Evolutionary conservation across 1,284 basidiomycete species (phyloP).

Genomic region (Trichosporon sp.): DNA sequence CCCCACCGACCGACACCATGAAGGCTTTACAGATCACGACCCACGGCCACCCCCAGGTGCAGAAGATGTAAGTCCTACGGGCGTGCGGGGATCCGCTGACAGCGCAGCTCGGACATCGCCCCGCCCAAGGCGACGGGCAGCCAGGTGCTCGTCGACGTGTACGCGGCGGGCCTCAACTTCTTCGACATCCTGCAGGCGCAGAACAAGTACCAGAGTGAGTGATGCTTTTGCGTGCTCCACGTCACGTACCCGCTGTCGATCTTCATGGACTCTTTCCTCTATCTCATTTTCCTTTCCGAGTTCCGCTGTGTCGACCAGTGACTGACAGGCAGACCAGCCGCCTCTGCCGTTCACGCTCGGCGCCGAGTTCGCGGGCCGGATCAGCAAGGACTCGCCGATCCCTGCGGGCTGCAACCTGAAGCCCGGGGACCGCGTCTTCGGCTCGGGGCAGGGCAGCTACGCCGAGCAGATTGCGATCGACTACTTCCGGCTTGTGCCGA

Average conservation of each 20-base stretch:
- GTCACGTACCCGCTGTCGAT: no score
- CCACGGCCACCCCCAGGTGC: conserved; percentile 67
- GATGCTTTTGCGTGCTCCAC: no score
- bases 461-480: conserved; percentile 65
- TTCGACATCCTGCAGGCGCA: conserved; percentile 68
- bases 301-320: no score
- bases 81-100: background rate
- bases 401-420: conserved; percentile 75
- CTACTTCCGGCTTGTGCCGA: conserved; percentile 55
- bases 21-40: conserved; percentile 70
- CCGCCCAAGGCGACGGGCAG: conserved; percentile 57
- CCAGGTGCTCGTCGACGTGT: conserved; percentile 75
- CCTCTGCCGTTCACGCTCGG: conserved; percentile 77
- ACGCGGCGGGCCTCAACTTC: conserved; percentile 50
- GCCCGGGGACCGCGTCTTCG: conserved; percentile 83
- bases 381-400: conserved; percentile 69
- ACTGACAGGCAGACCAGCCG: conserved; percentile 56
- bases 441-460: conserved; percentile 67
- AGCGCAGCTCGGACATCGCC: conserved; percentile 53
- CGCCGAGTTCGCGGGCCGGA: conserved; percentile 76
- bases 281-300: background rate
- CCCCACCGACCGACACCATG: conserved; percentile 53
- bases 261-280: no score
- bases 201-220: conserved; percentile 71
- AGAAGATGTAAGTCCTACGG: conserved; percentile 52